phyloP scores from a whole-genome alignment of 306 rosid genomes.

The Datisca glomerata region DNA sequence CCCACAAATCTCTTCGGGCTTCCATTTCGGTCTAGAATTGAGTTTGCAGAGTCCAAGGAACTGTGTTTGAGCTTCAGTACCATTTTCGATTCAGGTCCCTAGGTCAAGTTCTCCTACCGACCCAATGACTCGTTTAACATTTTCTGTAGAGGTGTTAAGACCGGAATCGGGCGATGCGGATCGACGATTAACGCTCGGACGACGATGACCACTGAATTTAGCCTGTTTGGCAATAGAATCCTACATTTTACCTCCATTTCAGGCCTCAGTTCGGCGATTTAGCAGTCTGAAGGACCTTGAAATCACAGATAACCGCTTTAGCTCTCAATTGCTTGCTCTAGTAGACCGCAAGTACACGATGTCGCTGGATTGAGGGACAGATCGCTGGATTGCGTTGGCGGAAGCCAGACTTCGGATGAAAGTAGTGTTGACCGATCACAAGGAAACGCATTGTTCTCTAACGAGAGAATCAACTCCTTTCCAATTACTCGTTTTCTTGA shows the following conservation, averaged over 20 bases:
- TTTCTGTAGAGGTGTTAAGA: neutral
- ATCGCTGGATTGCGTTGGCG: neutral
- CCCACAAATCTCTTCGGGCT: neutral
- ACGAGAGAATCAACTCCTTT: neutral
- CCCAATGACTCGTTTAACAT: neutral
- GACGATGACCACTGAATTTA: neutral
- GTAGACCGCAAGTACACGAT: neutral
- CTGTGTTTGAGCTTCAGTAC: neutral
- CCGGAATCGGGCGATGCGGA: neutral
- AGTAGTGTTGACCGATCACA: too few relatives aligned
- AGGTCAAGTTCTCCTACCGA: neutral
- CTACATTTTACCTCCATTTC: neutral
- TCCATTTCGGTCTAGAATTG: neutral
- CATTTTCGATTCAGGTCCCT: neutral
- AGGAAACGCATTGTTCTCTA: too few relatives aligned
- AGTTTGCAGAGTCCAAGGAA: neutral
- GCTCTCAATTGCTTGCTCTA: too few relatives aligned
- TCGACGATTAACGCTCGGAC: neutral
- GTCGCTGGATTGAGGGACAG: neutral
- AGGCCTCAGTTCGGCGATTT: neutral
- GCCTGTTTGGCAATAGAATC: neutral
- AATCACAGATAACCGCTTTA: neutral
- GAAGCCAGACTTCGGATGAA: neutral
- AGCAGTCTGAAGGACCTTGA: neutral
- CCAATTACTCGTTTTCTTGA: neutral